These are phyloP conservation scores for Volvox africanus DNA, from an alignment of 139 green algal genomes.

Conservation along the genomic window DNA sequence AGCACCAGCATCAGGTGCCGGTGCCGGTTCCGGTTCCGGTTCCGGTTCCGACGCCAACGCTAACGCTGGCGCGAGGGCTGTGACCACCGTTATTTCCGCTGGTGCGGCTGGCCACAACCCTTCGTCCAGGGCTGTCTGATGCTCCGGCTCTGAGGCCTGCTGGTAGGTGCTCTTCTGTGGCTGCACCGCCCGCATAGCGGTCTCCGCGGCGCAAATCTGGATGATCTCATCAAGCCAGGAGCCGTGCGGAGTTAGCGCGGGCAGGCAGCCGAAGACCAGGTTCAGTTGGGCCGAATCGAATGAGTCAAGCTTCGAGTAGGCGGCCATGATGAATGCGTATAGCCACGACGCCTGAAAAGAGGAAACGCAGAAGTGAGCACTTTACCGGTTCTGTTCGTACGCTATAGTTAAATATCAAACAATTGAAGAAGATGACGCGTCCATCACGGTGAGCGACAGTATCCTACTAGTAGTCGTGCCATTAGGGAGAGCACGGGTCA, in stretches of 20 bases:
- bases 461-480: too few relatives aligned
- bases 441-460: too few relatives aligned
- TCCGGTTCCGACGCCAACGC: too few relatives aligned
- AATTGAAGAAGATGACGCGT: too few relatives aligned
- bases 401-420: too few relatives aligned
- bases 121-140: background rate
- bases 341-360: conserved; percentile 59
- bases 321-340: conserved; percentile 63
- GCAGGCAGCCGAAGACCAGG: conserved; percentile 63
- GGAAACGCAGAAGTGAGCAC: background rate
- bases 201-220: conserved; percentile 58
- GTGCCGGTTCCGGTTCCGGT: too few relatives aligned
- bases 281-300: conserved; percentile 60
- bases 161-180: background rate
- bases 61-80: too few relatives aligned
- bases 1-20: too few relatives aligned
- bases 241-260: conserved; percentile 52
- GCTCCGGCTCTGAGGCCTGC: background rate
- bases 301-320: conserved; percentile 58
- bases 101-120: background rate
- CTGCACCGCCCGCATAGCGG: background rate
- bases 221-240: conserved; percentile 64
- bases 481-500: too few relatives aligned
- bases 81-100: too few relatives aligned
- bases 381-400: too few relatives aligned